Base-by-base conservation (phyloP, 768 basidiomycete genomes). In the Boletus coccyginus region DNA sequence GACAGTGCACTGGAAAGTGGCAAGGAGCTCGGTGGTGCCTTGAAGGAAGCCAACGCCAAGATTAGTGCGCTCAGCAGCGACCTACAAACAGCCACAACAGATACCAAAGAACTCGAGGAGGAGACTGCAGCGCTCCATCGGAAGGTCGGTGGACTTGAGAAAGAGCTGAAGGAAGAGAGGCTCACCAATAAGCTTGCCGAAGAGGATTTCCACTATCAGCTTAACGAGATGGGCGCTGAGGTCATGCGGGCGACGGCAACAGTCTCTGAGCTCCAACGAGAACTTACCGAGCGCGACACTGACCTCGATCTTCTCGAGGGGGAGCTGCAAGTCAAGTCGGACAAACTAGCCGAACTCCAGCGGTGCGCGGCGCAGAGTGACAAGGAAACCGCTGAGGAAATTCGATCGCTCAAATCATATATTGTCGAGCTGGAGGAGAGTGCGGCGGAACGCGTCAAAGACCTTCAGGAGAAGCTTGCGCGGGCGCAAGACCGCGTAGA, bases 21-120 rank as follows among this genome's bases (percentile, higher is more conserved):
- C 38, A 79, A 80, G 58, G 90, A 90, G 45, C 76, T 90, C 1
- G 90, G 88, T 2, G 81, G 81, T 0, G 86, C 86, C 50, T 65
- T 90, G 53, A 80, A 78, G 56, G 82, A 84, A 40, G 87, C 86
- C 19, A 87, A 90, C 57, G 78, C 84, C 53, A 79, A 80, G 19
- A 73, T 87, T 38, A 79, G 73, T 32, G 73, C 78, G 49, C 72
- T 86, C 43, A 80, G 81, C 64, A 75, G 75, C 14, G 85, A 90
- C 50, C 70, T 92, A 41, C 78, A 81, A 42, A 46, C 10, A 19
- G 46, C 86, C 19, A 84, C 81, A 55, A 66, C 73, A 2, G 83
- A 84, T 49, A 81, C 86, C 56, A 75, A 78, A 63, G 83, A 81
- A 29, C 75, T 89, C 32, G 85, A 88, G 66, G 81, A 83, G 9